Evolutionary conservation across 805 yeast species (phyloP), one percentile per base, ranked within the genome.

Genomic region (Barnettozyma populi): DNA sequence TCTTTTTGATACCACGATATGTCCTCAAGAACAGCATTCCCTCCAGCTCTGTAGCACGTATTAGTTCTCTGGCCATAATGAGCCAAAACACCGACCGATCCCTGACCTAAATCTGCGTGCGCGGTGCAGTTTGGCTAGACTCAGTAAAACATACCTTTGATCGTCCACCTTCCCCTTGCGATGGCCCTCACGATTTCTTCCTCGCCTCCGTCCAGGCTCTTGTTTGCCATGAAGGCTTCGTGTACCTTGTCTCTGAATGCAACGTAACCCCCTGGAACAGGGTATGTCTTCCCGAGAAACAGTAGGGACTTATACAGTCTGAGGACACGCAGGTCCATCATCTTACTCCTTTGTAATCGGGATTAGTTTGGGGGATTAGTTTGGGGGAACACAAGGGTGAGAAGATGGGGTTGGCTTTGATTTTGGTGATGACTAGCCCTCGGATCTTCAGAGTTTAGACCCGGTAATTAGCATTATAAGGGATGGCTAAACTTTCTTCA

Each of bases 1-100:
- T 36, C 36, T 57, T 53, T 31, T 55, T 56, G 42, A 56, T 19
- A n/a, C 48, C 54, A 38, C 60, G 47, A 32, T 56, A 56, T n/a
- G 51, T 27, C 4, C 52, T 50, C n/a, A 56, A 43, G 38, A 56
- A 56, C 21, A 56, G 47, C 45, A 56, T 19, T 7, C 58, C 52
- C 31, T 56, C 58, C 20, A 56, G 47, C 35, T 56, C 60, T 56
- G 39, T 16, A 3, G 11, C 6, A 23, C 14, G 13, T 25, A 36
- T 46, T 41, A 45, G 47, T 49, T 11, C 32, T 29, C 16, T 14
- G 16, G 11, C 5, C 13, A 11, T 29, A 9, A 5, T 11, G 29
- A 9, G 13, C 7, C 29, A 25, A 25, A 25, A 5, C 29, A 25
- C 29, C 29, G 13, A 7, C 10, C 29, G n/a, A n/a, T n/a, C n/a